Percentiles rank a stretch among this genome's conserved stretches.
phyloP scores from a whole-genome alignment of 2,329 filamentous ascomycete species.

The Fusarium longipes region DNA sequence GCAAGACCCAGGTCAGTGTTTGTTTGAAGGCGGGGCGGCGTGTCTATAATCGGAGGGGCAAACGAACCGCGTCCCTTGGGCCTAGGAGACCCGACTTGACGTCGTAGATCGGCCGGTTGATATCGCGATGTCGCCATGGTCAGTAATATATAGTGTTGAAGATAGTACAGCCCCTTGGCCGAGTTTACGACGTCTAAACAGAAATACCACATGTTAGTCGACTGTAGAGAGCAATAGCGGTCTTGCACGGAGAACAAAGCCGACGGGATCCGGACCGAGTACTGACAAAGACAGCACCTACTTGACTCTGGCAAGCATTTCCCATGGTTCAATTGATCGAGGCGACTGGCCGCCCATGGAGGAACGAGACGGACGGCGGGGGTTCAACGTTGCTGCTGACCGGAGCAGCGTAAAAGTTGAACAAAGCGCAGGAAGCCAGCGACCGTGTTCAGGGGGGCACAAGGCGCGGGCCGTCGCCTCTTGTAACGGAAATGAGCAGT shows the following conservation, averaged over 20 bases:
- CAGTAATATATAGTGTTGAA: constrained; percentile 45
- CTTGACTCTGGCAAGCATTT: constrained; percentile 58
- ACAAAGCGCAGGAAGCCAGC: constrained; percentile 22
- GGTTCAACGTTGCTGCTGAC: constrained; percentile 31
- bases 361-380: constrained; percentile 41
- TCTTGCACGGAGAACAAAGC: constrained; percentile 1
- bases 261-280: constrained; percentile 13
- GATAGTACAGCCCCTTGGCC: constrained; percentile 51
- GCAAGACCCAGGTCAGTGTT: constrained; percentile 22
- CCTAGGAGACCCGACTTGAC: constrained; percentile 66
- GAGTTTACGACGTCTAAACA: constrained; percentile 57
- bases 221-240: background rate
- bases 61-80: constrained; percentile 66
- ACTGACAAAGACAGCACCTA: constrained; percentile 50
- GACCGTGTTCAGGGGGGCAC: constrained; percentile 24
- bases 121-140: constrained; percentile 62
- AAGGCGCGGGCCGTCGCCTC: constrained; percentile 39
- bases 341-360: constrained; percentile 59
- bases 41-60: constrained; percentile 14
- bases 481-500: constrained; percentile 27
- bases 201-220: constrained; percentile 24
- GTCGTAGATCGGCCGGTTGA: constrained; percentile 60
- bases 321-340: constrained; percentile 61
- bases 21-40: constrained; percentile 1
- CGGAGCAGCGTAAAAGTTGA: constrained; percentile 31